Evolutionary conservation across 1,284 basidiomycete genomes (phyloP), one percentile per base, ranked within the genome.

Genomic region (Tetrapyrgos nigripes): DNA sequence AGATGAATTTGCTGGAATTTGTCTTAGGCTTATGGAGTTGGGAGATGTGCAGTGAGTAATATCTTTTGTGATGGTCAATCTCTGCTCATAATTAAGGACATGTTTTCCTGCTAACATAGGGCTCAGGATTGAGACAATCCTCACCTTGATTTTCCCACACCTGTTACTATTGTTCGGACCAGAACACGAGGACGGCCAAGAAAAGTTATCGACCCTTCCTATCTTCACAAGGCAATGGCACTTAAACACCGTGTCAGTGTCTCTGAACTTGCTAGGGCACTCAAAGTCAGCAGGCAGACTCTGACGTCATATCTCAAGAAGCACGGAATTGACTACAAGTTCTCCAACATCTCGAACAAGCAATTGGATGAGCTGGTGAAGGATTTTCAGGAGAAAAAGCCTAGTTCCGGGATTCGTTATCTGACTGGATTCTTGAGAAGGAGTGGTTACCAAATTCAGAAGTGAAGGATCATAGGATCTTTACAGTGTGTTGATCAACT

Each of bases 111-210:
- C 4, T n/a, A 31, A 50, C 27, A 9, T 26, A 50, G 10, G 27
- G 56, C 4, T 82, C 79, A 79, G 45, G 70, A 10, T 77, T 72
- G 37, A 1, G 8, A 23, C 56, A 46, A 43, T 62, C 13, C 28
- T 21, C 1, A 45, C 29, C 43, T 33, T 56, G 11, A 3, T 80
- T 81, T 56, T 81, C 81, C 53, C 55, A 49, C 55, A 24, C 57
- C 60, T 23, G 60, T 62, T 0, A 56, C 50, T 17, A 33, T 53
- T 5, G 31, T 52, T 14, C 17, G 14, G 19, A 53, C 55, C 10
- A 50, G 55, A 8, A 60, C 48, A 29, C 55, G 40, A 14, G 59
- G 59, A 4, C 54, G 50, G 2, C 59, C 55, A n/a, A 17, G 33
- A 3, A 60, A 60, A 24, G 28, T 17, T 9, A 21, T 61, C 17